Evolutionary conservation across 257 asterid species (phyloP).

Genomic region (Rauvolfia tetraphylla): DNA sequence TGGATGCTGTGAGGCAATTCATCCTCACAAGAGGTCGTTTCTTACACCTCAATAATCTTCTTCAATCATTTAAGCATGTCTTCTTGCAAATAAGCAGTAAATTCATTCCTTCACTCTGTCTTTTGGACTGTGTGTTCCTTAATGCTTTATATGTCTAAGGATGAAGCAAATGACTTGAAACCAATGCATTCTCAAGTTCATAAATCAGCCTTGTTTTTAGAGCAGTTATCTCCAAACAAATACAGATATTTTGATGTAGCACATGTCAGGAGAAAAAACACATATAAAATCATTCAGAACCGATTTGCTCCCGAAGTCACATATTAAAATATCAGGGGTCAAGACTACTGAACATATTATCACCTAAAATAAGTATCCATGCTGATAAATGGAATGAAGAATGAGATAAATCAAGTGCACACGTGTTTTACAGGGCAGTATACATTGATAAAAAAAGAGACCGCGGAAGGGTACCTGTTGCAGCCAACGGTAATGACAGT

Average conservation of each 20-base stretch:
- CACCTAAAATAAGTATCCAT: not conserved
- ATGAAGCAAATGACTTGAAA: too few species aligned
- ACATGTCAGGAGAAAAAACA: not conserved
- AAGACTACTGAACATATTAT: not conserved
- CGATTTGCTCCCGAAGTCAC: not conserved
- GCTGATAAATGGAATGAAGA: not conserved
- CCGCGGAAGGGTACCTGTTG: conserved; percentile 48
- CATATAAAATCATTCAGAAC: not conserved
- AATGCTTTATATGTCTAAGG: too few species aligned
- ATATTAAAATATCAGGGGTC: not conserved
- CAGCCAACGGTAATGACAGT: conserved; percentile 68
- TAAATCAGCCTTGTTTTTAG: not conserved
- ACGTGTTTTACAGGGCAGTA: not conserved
- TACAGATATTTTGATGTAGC: not conserved
- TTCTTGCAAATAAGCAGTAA: not conserved
- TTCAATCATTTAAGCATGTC: not conserved
- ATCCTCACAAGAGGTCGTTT: not conserved
- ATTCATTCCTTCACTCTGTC: not conserved
- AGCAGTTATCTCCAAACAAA: not conserved
- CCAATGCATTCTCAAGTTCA: too few species aligned
- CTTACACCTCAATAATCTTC: not conserved
- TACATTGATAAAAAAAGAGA: not conserved
- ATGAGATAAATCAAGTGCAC: not conserved
- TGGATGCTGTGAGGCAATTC: not conserved
- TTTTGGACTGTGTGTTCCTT: too few species aligned